Conservation (phyloP, 1,284 basidiomycete genomes). For the Neolentinus lepideus region DNA sequence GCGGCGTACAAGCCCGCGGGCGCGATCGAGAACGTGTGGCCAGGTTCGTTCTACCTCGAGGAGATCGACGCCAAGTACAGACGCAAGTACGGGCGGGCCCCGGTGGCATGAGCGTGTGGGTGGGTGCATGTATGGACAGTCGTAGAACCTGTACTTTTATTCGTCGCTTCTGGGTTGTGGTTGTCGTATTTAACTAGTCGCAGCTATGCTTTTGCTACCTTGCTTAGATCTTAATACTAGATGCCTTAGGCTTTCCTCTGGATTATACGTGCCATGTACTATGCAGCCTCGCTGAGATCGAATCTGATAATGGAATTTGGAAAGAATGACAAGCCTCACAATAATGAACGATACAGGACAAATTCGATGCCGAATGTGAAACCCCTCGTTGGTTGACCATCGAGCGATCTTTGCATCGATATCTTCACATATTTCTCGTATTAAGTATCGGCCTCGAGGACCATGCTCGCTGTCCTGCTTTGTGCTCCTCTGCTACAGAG, state of each 20-base stretch:
- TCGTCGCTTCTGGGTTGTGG: neutral
- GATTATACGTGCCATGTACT: neutral
- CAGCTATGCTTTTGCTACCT: neutral
- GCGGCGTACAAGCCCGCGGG: conserved; percentile 83
- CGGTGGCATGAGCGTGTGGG: conserved; percentile 25
- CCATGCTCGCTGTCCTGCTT: no score
- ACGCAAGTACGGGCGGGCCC: conserved; percentile 72
- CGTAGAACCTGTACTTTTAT: neutral
- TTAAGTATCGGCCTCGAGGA: no score
- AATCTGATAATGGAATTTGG: no score
- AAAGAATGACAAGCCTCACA: no score
- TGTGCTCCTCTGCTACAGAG: no score
- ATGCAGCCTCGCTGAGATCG: no score
- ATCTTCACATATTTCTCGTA: no score
- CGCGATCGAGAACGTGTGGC: conserved; percentile 88
- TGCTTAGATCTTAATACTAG: neutral
- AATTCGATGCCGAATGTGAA: no score
- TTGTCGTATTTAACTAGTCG: neutral
- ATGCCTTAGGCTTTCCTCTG: neutral
- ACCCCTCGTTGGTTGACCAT: no score
- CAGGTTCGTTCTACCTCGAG: conserved; percentile 90
- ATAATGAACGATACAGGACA: no score
- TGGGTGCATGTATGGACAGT: no score
- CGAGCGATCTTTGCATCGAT: no score
- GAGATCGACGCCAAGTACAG: conserved; percentile 91